These are phyloP conservation scores for Olyra latifolia DNA, from an alignment of 176 grass and related monocot genomes.

Conservation along the genomic window DNA sequence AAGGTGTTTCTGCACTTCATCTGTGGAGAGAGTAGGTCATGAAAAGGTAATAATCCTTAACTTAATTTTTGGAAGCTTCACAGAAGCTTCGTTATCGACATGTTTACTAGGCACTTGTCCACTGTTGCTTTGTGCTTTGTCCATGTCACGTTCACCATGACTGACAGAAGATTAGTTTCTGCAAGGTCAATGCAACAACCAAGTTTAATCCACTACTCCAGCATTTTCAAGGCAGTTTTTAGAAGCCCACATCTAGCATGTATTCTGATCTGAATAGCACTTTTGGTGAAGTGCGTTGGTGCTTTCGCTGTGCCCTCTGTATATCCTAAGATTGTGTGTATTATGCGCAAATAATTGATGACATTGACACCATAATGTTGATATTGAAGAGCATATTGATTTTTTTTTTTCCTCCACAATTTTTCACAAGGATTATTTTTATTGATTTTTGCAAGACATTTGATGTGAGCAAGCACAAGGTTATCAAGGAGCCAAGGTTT, in stretches of 20 bases:
- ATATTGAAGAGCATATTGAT: background rate
- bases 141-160: background rate
- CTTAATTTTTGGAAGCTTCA: background rate
- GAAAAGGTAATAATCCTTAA: background rate
- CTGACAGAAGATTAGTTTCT: background rate
- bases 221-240: background rate
- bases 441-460: background rate
- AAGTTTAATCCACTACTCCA: background rate
- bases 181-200: background rate
- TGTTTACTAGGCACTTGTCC: constrained; percentile 10
- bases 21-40: constrained; percentile 1
- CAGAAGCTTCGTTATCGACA: constrained; percentile 5
- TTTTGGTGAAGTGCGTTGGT: constrained; percentile 10
- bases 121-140: constrained; percentile 9
- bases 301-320: constrained; percentile 6
- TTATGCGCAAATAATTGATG: background rate
- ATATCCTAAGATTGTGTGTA: background rate
- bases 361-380: background rate
- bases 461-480: background rate
- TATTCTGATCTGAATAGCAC: background rate
- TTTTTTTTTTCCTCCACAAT: background rate
- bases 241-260: background rate
- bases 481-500: background rate
- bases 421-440: background rate
- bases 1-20: background rate